Conservation (phyloP, 345 rosid species). For the Citrus inodora region DNA sequence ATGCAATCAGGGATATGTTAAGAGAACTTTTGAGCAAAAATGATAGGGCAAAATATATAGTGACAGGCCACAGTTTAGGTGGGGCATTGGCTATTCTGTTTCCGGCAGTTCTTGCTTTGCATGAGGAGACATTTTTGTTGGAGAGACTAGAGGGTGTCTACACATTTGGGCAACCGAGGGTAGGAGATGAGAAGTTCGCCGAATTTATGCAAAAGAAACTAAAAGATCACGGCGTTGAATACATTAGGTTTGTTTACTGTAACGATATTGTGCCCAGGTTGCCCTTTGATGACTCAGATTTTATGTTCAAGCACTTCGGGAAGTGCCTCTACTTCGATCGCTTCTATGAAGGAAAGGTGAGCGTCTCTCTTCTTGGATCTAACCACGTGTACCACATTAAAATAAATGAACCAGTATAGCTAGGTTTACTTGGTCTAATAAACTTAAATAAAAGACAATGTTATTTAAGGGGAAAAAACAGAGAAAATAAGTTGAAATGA, state of each 20-base stretch:
- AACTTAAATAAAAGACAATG: no score
- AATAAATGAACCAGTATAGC: no score
- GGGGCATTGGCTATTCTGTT: conserved; percentile 78
- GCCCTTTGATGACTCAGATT: conserved; percentile 56
- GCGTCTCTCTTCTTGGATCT: not conserved
- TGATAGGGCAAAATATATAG: conserved; percentile 30
- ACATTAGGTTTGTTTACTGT: conserved; percentile 62
- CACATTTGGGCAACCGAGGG: conserved; percentile 81
- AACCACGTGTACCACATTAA: not conserved
- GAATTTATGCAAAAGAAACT: conserved; percentile 47
- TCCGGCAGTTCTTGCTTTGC: conserved; percentile 43
- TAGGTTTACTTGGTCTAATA: no score
- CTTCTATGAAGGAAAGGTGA: conserved; percentile 41
- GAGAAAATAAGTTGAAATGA: no score
- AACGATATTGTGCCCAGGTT: conserved; percentile 70
- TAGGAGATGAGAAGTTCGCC: conserved; percentile 62
- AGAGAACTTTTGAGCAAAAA: conserved; percentile 29
- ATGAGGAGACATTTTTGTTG: conserved; percentile 49
- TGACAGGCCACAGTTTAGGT: conserved; percentile 78
- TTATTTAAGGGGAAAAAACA: no score
- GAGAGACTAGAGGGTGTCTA: conserved; percentile 56
- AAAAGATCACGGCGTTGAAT: conserved; percentile 28
- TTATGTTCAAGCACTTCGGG: conserved; percentile 82
- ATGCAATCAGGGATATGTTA: conserved; percentile 48
- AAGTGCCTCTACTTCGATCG: conserved; percentile 51